Base-by-base conservation (phyloP, 2,329 filamentous ascomycete genomes). In the Paecilomyces formosus region DNA sequence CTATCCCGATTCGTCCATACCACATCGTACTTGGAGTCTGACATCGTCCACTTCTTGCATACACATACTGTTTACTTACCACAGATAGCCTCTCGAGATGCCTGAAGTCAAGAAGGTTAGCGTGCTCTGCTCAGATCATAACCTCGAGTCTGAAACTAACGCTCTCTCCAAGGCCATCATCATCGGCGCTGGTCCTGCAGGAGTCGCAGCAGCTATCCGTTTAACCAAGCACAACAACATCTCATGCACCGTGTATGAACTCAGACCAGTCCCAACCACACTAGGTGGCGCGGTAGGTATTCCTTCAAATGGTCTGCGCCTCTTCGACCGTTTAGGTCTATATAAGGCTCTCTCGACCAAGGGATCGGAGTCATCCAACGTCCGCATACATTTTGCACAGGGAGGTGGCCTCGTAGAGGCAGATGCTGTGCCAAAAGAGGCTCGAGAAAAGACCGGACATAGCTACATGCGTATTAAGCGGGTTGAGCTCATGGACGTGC, bases 261-360 rank as follows among this genome's bases (percentile, higher is more conserved):
- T 67, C 12, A 70, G 70, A 11, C 4, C 62, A 7, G 61, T 68
- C 31, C 65, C 68, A 28, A 68, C 64, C 9, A 70, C 68, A 18
- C 63, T 72, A n/a, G 70, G 70, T 11, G 70, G 70, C 6, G 66
- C 64, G 15, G 55, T 72, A 54, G 66, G 65, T 12, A 70, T 73
- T 21, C 60, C 60, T 15, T 65, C 68, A 24, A 74, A 73, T 52
- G 72, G 69, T 3, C 57, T 69, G 13, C 64, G 66, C 24, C 58
- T 72, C 9, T 60, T 71, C 15, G 53, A 68, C 30, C 63, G 65
- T 24, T 60, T 72, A 0, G 67, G 63, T 9, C 52, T 71, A 12
- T 67, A 63, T 28, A 61, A 70, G 13, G 57, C 60, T n/a, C 60
- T 67, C n/a, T 39, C 57, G 28, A 55, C 57, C 1, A 59, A 61